Conservation (phyloP, 495 filamentous ascomycete genomes). For the Annulohypoxylon nitens region DNA sequence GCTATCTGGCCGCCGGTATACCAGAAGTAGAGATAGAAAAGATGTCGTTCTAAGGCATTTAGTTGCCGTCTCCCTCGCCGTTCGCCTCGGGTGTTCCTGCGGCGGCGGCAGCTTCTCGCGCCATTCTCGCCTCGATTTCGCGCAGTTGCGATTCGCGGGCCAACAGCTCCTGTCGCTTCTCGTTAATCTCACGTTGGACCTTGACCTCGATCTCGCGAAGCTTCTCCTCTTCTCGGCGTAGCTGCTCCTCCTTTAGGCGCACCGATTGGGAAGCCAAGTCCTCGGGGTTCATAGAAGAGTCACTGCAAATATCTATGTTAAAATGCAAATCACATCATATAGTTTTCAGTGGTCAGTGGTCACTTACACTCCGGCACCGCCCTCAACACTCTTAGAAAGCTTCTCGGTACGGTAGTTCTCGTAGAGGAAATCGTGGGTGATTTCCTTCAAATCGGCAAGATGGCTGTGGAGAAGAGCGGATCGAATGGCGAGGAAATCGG, state of each 20-base stretch:
- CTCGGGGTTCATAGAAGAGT: slow-evolving; percentile 97
- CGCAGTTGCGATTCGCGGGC: slow-evolving; percentile 98
- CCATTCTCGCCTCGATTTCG: slow-evolving; percentile 82
- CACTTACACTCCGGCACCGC: slow-evolving; percentile 86
- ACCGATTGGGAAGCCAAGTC: slow-evolving; percentile 97
- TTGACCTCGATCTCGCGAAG: slow-evolving; percentile 98
- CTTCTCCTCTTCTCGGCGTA: slow-evolving; percentile 99
- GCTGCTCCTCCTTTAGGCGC: slow-evolving; percentile 98
- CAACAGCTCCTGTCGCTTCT: slow-evolving; percentile 98
- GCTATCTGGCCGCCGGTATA: slow-evolving; percentile 39
- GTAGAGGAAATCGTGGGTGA: slow-evolving; percentile 99
- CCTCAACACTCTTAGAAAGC: slow-evolving; percentile 98
- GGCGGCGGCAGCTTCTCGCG: slow-evolving; percentile 64
- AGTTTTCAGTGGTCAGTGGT: slow-evolving; percentile 8
- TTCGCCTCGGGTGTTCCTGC: slow-evolving; percentile 60
- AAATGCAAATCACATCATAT: slow-evolving; percentile 27
- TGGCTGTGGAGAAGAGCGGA: slow-evolving; percentile 97
- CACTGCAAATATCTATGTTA: slow-evolving; percentile 59
- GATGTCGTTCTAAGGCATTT: slow-evolving; percentile 36
- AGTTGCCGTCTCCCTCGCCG: slow-evolving; percentile 61
- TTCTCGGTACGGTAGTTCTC: slow-evolving; percentile 99
- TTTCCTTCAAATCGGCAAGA: slow-evolving; percentile 97
- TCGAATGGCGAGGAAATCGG: slow-evolving; percentile 96
- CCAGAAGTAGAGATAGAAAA: slow-evolving; percentile 45
- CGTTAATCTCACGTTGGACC: slow-evolving; percentile 99